These are phyloP conservation scores for Nasturtium officinale DNA, from an alignment of 345 rosid species.

Conservation along the genomic window DNA sequence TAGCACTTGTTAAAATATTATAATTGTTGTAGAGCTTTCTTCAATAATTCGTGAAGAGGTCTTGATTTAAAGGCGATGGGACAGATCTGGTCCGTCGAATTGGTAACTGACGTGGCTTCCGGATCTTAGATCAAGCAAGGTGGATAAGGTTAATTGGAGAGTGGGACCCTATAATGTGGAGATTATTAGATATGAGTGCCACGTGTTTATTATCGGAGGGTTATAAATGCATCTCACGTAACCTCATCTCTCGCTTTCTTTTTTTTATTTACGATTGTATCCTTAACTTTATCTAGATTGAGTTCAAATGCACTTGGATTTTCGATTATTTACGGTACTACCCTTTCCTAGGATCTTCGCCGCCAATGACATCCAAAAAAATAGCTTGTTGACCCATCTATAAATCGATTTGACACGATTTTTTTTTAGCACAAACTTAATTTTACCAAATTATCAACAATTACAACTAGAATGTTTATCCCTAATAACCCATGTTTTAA, in stretches of 20 bases:
- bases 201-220: constrained; percentile 43
- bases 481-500: no score
- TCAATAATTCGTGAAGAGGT: neutral
- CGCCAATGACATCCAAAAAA: constrained; percentile 32
- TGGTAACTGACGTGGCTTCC: constrained; percentile 41
- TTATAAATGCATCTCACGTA: constrained; percentile 43
- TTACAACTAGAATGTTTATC: neutral
- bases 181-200: constrained; percentile 24
- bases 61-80: constrained; percentile 21
- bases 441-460: neutral
- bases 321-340: constrained; percentile 19
- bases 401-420: neutral
- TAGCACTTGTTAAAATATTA: neutral
- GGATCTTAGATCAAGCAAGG: constrained; percentile 46
- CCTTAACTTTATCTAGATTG: constrained; percentile 34
- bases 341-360: constrained; percentile 26
- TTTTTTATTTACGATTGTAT: constrained; percentile 7
- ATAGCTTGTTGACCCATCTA: neutral
- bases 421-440: neutral
- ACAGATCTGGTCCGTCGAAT: constrained; percentile 52
- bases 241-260: constrained; percentile 17
- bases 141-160: constrained; percentile 57
- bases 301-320: neutral
- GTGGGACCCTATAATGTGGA: constrained; percentile 46
- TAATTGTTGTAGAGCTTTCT: constrained; percentile 42